Evolutionary conservation across 1,284 basidiomycete genomes (phyloP), one percentile per base, ranked within the genome.

Genomic region (Ceratobasidium sp.): DNA sequence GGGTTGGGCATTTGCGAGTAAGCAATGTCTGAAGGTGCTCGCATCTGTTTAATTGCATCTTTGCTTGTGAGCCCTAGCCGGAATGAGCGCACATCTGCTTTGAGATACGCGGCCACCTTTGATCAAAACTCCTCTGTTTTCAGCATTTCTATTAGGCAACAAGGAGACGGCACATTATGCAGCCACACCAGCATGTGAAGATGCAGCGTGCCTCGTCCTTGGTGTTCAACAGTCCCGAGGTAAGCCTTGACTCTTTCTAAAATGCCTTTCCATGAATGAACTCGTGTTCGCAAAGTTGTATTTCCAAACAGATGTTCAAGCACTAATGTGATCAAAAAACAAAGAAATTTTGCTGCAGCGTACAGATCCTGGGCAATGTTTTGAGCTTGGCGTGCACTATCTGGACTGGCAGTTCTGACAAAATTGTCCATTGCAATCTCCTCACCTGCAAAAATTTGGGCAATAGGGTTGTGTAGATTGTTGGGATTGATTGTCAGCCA

Each of bases 361-460:
- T 82, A 87, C 13, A 85, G 85, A 81, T 89, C 84, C 0, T 38
- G 12, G 0, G 86, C 83, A 6, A 87, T 83, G 59, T 85, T 87
- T 0, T 68, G 7, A 1, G 83, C 82, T 0, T 83, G 80, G 59
- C 83, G 17, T 0, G 80, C 77, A 3, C 69, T 79, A 26, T 81
- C 81, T 0, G 85, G 86, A 0, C 84, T 85, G 5, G 77, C 28
- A 6, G 80, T 80, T 2, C 77, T 42, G 0, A 77, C 50, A 73
- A 87, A 87, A 0, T 69, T 9, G 71, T 88, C 84, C 44, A 87
- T 52, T 64, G 87, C 80, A 6, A 88, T 86, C 0, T 86, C 74
- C 68, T 84, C 82, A 0, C 87, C 85, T 0, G 83, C 82, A 28
- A 88, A 83, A 0, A 87, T 75, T 67, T 88, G 86, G 0, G 82